phyloP scores from a whole-genome alignment of 306 rosid genomes.

The Lablab purpureus region DNA sequence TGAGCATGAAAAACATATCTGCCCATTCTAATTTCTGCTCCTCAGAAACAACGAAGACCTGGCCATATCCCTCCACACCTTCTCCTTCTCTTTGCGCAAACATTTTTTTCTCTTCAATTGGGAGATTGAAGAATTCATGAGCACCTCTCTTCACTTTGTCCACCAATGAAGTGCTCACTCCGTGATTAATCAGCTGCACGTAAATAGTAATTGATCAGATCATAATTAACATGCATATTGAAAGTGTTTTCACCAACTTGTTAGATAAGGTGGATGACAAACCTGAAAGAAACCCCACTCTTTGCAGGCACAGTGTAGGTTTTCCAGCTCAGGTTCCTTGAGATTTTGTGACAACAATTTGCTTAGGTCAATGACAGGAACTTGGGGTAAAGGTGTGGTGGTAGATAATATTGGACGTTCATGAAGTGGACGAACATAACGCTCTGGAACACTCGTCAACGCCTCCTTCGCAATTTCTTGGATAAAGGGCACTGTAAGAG shows the following conservation, averaged over 20 bases:
- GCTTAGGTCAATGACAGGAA: conserved; percentile 54
- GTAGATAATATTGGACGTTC: conserved; percentile 44
- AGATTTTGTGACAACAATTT: conserved; percentile 42
- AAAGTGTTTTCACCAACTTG: not conserved
- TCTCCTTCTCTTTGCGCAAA: conserved; percentile 47
- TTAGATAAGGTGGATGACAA: not conserved
- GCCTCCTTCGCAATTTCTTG: conserved; percentile 42
- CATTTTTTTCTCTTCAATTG: conserved; percentile 60
- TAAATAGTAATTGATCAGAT: not conserved
- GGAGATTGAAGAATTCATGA: conserved; percentile 49
- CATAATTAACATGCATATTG: too few species aligned
- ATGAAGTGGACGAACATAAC: conserved; percentile 40
- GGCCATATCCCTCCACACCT: conserved; percentile 58
- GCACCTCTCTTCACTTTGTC: conserved; percentile 55
- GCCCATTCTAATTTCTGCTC: conserved; percentile 68
- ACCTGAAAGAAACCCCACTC: conserved; percentile 70
- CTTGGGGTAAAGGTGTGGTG: conserved; percentile 28
- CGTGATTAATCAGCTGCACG: conserved; percentile 43
- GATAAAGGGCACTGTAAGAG: conserved; percentile 36
- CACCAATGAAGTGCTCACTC: conserved; percentile 50
- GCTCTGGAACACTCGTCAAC: conserved; percentile 40
- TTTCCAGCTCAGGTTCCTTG: conserved; percentile 45
- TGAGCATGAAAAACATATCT: conserved; percentile 45
- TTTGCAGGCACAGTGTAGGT: conserved; percentile 54
- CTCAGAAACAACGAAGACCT: conserved; percentile 53